A percentile compares a stretch with the other conserved stretches of the same genome.
Evolutionary conservation across 371 early-diverging fungal species (phyloP).

Genomic region (Rhizomucor pusillus): DNA sequence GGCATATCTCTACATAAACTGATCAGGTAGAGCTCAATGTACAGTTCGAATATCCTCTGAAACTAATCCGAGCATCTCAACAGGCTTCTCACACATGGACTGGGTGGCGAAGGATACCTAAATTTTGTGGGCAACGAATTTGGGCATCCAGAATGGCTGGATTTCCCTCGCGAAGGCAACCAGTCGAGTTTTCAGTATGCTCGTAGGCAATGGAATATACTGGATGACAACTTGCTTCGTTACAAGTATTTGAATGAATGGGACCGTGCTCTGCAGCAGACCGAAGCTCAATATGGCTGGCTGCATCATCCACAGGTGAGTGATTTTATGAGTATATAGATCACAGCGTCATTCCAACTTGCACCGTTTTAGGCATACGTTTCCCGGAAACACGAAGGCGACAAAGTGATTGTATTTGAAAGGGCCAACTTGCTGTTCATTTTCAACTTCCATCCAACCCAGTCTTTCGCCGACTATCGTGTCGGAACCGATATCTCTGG

Average conservation of each 20-base stretch:
- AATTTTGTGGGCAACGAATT: slow-evolving; percentile 97
- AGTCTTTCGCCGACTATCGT: slow-evolving; percentile 85
- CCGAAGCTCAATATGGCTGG: slow-evolving; percentile 75
- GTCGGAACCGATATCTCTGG: slow-evolving; percentile 73
- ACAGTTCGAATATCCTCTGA: background rate
- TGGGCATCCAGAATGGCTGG: slow-evolving; percentile 98
- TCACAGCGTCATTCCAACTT: no score
- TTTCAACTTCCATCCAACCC: slow-evolving; percentile 92
- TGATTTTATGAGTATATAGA: no score
- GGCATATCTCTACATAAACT: slow-evolving; percentile 94
- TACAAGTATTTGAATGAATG: slow-evolving; percentile 91
- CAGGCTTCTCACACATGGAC: slow-evolving; percentile 75
- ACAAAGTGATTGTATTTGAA: slow-evolving; percentile 93
- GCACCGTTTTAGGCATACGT: slow-evolving; percentile 72
- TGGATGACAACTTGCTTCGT: slow-evolving; percentile 81
- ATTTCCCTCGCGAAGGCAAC: slow-evolving; percentile 95
- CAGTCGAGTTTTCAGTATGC: slow-evolving; percentile 90
- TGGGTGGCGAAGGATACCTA: slow-evolving; percentile 95
- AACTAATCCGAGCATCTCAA: background rate
- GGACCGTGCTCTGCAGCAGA: slow-evolving; percentile 80
- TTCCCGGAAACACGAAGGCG: slow-evolving; percentile 87
- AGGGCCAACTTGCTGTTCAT: slow-evolving; percentile 83
- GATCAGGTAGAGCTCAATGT: slow-evolving; percentile 63
- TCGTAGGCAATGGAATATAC: slow-evolving; percentile 91
- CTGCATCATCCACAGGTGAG: slow-evolving; percentile 58